These are phyloP conservation scores for Russula brevipes DNA, from an alignment of 768 basidiomycete genomes.

Conservation along the genomic window DNA sequence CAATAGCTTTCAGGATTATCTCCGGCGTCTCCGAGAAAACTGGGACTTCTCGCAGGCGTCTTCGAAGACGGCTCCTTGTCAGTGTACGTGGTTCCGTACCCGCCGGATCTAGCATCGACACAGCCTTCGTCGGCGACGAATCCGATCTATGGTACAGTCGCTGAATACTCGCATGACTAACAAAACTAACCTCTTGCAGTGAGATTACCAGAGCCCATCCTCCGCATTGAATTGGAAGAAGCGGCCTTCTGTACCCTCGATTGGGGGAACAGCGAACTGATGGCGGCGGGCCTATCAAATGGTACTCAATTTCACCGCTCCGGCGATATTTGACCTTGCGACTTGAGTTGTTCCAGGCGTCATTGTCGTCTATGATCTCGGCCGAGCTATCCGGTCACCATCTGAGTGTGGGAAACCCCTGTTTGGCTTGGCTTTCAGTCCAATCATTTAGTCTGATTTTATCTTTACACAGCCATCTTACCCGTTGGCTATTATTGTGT, in stretches of 20 bases:
- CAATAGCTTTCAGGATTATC: conserved; percentile 16
- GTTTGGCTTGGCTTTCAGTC: neutral
- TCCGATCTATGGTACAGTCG: conserved; percentile 17
- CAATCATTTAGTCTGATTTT: neutral
- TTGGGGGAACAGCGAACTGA: conserved; percentile 80
- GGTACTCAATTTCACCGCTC: conserved; percentile 41
- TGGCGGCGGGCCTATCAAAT: conserved; percentile 81
- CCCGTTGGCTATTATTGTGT: conserved; percentile 69
- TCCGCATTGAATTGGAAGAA: conserved; percentile 72
- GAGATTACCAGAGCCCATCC: conserved; percentile 52
- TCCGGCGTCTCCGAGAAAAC: conserved; percentile 42
- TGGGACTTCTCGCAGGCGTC: conserved; percentile 79
- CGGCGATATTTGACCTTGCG: neutral
- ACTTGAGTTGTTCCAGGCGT: conserved; percentile 36
- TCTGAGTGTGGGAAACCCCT: conserved; percentile 9
- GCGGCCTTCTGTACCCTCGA: conserved; percentile 76
- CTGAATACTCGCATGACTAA: neutral
- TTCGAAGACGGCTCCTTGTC: conserved; percentile 86
- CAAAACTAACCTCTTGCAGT: conserved; percentile 37
- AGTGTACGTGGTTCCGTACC: conserved; percentile 76
- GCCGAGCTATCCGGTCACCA: conserved; percentile 20
- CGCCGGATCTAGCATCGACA: conserved; percentile 41
- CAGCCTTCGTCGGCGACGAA: neutral
- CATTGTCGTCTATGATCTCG: conserved; percentile 55
- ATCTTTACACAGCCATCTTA: conserved; percentile 35